These are phyloP conservation scores for Rhodotorula babjevae DNA, from an alignment of 768 basidiomycete species.

Conservation along the genomic window DNA sequence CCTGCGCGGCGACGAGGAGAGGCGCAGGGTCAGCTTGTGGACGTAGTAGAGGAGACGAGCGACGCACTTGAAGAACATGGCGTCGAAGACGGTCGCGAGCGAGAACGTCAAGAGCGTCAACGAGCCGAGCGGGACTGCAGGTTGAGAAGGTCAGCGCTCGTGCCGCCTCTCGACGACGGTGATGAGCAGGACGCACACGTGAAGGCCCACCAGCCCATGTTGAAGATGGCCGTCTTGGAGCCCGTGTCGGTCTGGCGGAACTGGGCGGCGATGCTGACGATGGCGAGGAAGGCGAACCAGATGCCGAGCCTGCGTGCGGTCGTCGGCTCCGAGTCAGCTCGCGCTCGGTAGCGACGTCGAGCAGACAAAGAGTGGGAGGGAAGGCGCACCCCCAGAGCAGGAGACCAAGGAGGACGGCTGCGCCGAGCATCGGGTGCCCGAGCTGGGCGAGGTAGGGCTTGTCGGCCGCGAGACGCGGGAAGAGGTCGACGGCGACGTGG, in stretches of 20 bases:
- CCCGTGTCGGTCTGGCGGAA: background rate
- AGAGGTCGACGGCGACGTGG: constrained; percentile 27
- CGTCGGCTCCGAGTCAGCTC: no score
- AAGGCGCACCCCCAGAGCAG: constrained; percentile 36
- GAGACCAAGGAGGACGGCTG: constrained; percentile 35
- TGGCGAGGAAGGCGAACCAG: constrained; percentile 42
- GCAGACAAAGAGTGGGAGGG: background rate
- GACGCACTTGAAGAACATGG: constrained; percentile 40
- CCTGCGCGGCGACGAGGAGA: background rate
- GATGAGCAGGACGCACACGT: background rate
- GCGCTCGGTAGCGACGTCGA: no score
- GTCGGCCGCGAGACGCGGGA: constrained; percentile 29
- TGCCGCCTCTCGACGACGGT: constrained; percentile 20
- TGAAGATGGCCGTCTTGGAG: constrained; percentile 25
- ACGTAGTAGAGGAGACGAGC: background rate
- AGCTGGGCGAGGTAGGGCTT: constrained; percentile 9
- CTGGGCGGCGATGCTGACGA: constrained; percentile 29
- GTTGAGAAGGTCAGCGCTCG: constrained; percentile 38
- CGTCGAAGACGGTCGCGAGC: constrained; percentile 39
- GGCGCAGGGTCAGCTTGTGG: no score
- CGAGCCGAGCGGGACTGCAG: constrained; percentile 40
- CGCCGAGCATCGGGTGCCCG: constrained; percentile 32
- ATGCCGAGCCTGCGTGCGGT: constrained; percentile 24
- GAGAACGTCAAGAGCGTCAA: constrained; percentile 42
- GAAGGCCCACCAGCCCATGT: constrained; percentile 35